These are phyloP conservation scores for Epichloe gansuensis DNA, from an alignment of 2,329 filamentous ascomycete genomes.

Conservation along the genomic window DNA sequence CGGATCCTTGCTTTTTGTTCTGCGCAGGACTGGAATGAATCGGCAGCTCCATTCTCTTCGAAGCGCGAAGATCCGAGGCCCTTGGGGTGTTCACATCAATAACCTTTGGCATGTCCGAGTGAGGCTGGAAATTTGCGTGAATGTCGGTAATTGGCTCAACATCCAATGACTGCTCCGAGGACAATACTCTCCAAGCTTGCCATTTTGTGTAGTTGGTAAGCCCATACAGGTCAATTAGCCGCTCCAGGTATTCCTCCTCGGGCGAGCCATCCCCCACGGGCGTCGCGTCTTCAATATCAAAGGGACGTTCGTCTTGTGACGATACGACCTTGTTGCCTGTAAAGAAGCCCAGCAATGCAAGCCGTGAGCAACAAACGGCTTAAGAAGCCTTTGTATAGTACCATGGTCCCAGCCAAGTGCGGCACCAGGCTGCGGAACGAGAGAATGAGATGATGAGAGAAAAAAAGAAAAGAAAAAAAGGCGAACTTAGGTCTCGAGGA, in stretches of 20 bases:
- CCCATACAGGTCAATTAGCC: slow-evolving; percentile 15
- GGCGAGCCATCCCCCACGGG: slow-evolving; percentile 10
- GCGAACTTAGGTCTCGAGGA: background rate
- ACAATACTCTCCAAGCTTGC: slow-evolving; percentile 22
- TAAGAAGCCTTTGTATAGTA: slow-evolving; percentile 14
- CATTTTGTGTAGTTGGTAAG: slow-evolving; percentile 22
- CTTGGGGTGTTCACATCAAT: slow-evolving; percentile 16
- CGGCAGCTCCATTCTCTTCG: slow-evolving; percentile 21
- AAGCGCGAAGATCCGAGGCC: slow-evolving; percentile 15
- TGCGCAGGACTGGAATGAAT: slow-evolving; percentile 18
- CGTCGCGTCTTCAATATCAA: slow-evolving; percentile 8
- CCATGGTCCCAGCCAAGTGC: slow-evolving; percentile 12
- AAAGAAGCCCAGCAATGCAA: slow-evolving; percentile 17
- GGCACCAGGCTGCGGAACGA: slow-evolving; percentile 5
- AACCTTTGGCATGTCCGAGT: slow-evolving; percentile 12
- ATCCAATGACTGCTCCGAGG: slow-evolving; percentile 16
- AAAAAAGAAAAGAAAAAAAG: background rate
- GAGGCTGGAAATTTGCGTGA: slow-evolving; percentile 19
- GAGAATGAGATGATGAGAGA: background rate
- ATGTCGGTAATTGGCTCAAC: slow-evolving; percentile 18
- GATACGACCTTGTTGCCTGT: slow-evolving; percentile 10
- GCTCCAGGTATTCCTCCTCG: slow-evolving; percentile 22
- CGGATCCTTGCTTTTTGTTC: slow-evolving; percentile 25
- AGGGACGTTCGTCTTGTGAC: slow-evolving; percentile 3
- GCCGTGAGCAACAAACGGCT: slow-evolving; percentile 12